Evolutionary conservation across 176 grass and related monocot genomes (phyloP).

Genomic region (Avena eriantha): DNA sequence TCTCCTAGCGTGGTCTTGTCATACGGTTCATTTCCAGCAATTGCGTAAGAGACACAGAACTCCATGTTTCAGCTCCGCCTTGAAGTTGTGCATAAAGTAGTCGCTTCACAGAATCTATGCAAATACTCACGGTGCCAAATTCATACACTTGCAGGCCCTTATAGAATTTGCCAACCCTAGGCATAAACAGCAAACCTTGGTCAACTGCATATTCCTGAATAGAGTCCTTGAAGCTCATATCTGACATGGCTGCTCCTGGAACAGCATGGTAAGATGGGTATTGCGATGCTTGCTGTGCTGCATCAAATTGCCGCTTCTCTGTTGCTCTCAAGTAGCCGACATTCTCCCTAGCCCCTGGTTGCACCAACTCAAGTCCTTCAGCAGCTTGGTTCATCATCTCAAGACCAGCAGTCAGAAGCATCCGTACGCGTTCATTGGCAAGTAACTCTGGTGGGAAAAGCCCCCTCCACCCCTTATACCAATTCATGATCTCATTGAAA

Average conservation of each 20-base stretch:
- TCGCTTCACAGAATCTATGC: constrained; percentile 78
- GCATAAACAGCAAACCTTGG: constrained; percentile 80
- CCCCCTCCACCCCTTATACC: constrained; percentile 87
- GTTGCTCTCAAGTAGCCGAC: constrained; percentile 69
- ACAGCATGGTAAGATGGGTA: constrained; percentile 23
- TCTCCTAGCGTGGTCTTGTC: constrained; percentile 34
- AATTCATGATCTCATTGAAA: constrained; percentile 82
- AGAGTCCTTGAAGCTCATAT: constrained; percentile 90
- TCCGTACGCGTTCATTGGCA: constrained; percentile 71
- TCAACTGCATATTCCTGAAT: constrained; percentile 88
- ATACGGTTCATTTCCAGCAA: constrained; percentile 80
- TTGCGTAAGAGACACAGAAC: constrained; percentile 75
- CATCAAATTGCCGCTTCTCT: constrained; percentile 80
- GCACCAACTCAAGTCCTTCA: constrained; percentile 74
- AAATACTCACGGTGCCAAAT: constrained; percentile 79
- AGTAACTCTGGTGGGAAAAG: constrained; percentile 81
- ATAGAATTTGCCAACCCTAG: constrained; percentile 83
- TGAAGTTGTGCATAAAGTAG: constrained; percentile 76
- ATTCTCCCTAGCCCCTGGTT: constrained; percentile 73
- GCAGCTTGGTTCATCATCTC: constrained; percentile 94
- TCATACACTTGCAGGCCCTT: constrained; percentile 84
- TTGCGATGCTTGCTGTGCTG: constrained; percentile 60
- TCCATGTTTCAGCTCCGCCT: constrained; percentile 75
- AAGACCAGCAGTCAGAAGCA: constrained; percentile 69
- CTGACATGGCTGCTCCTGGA: constrained; percentile 45